A percentile compares a stretch with the other conserved stretches of the same genome.
Evolutionary conservation across 257 asterid species (phyloP).

Genomic region (Cynanchum wilfordii): DNA sequence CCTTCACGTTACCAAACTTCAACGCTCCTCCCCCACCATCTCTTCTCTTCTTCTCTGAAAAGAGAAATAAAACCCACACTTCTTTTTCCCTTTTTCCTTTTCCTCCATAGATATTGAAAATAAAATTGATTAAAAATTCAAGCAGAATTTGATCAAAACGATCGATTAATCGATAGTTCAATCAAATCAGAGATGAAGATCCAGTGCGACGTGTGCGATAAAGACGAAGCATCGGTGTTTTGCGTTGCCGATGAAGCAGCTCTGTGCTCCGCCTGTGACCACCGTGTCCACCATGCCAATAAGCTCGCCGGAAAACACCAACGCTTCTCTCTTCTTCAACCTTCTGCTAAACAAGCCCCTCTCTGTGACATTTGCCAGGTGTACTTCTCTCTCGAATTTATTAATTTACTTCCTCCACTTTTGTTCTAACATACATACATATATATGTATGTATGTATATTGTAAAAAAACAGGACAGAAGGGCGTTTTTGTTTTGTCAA

Average conservation of each 20-base stretch:
- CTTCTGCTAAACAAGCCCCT: slow-evolving; percentile 54
- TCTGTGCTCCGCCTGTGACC: slow-evolving; percentile 85
- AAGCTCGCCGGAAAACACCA: slow-evolving; percentile 86
- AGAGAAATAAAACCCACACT: background rate
- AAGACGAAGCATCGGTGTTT: slow-evolving; percentile 54
- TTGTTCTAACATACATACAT: too few relatives aligned
- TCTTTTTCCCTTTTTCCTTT: background rate
- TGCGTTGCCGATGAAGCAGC: slow-evolving; percentile 92
- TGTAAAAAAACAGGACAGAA: slow-evolving; percentile 46
- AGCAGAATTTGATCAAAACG: too few relatives aligned
- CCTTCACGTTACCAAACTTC: slow-evolving; percentile 17
- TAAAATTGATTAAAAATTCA: too few relatives aligned
- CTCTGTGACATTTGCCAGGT: slow-evolving; percentile 92
- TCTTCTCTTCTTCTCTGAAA: slow-evolving; percentile 7
- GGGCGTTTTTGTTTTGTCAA: slow-evolving; percentile 86
- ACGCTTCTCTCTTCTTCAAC: slow-evolving; percentile 64
- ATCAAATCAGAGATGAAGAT: slow-evolving; percentile 55
- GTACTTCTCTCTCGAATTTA: background rate
- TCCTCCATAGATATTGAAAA: background rate
- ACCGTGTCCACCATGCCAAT: slow-evolving; percentile 93
- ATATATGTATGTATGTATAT: background rate
- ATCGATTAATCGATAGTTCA: background rate
- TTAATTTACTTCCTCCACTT: background rate
- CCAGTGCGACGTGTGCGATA: slow-evolving; percentile 81
- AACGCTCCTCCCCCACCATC: slow-evolving; percentile 4